phyloP scores from a whole-genome alignment of 1,284 basidiomycete species.

The Rhodotorula mucilaginosa region DNA sequence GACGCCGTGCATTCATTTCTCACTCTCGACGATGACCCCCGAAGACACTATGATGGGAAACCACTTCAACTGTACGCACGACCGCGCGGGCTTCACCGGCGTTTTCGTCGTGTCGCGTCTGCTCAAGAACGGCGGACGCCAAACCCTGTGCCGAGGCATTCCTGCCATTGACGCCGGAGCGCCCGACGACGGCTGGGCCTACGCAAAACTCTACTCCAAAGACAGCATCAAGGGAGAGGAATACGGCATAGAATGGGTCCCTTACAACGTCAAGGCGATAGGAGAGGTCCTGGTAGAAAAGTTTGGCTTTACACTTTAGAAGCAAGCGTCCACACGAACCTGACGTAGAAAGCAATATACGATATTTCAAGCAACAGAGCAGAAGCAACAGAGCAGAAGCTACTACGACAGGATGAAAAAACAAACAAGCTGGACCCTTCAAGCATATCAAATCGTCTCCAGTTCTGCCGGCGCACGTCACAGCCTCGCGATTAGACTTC shows the following conservation, averaged over 20 bases:
- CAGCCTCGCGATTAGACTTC: conserved; percentile 10
- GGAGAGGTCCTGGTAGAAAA: conserved; percentile 23
- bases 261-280: conserved; percentile 27
- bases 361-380: neutral
- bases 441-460: too few species aligned
- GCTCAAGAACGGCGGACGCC: conserved; percentile 21
- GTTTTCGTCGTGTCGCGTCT: conserved; percentile 34
- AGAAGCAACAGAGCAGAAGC: neutral
- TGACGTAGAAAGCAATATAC: too few species aligned
- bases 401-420: neutral
- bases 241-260: conserved; percentile 26
- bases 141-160: conserved; percentile 28
- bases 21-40: conserved; percentile 19
- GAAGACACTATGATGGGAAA: conserved; percentile 23
- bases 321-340: too few species aligned
- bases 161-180: conserved; percentile 23
- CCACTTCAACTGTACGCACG: conserved; percentile 17
- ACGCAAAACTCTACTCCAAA: conserved; percentile 38
- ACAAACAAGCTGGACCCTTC: too few species aligned
- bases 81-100: conserved; percentile 19
- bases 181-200: conserved; percentile 10
- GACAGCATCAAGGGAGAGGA: conserved; percentile 33
- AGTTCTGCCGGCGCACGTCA: too few species aligned
- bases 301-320: conserved; percentile 25
- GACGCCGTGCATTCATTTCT: conserved; percentile 35